These are phyloP conservation scores for Yamadazyma akitaensis DNA, from an alignment of 805 yeast genomes.

Conservation along the genomic window DNA sequence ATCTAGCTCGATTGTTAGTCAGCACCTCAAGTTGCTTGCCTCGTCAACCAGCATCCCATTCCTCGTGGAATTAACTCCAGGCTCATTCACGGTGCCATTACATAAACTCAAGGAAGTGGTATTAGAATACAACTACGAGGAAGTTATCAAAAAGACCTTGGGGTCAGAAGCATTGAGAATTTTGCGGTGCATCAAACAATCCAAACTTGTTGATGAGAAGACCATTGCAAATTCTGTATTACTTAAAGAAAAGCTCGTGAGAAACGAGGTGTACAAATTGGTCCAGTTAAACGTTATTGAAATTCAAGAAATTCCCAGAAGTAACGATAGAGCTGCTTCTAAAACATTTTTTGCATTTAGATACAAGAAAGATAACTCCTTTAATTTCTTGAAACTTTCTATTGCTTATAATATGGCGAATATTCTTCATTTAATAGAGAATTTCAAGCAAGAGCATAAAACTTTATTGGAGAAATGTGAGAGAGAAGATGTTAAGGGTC, in stretches of 20 bases:
- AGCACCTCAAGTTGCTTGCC: slow-evolving; percentile 69
- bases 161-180: slow-evolving; percentile 70
- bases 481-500: slow-evolving; percentile 86
- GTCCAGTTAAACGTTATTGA: slow-evolving; percentile 72
- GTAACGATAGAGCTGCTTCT: slow-evolving; percentile 87
- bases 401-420: slow-evolving; percentile 54
- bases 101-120: slow-evolving; percentile 45
- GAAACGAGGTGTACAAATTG: slow-evolving; percentile 66
- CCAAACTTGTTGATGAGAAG: slow-evolving; percentile 80
- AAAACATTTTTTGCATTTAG: slow-evolving; percentile 83
- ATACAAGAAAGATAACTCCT: slow-evolving; percentile 44
- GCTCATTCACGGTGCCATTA: slow-evolving; percentile 63
- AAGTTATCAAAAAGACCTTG: slow-evolving; percentile 54
- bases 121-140: slow-evolving; percentile 52
- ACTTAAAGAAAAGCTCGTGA: slow-evolving; percentile 71
- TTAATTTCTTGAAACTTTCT: slow-evolving; percentile 34
- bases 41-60: slow-evolving; percentile 53
- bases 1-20: slow-evolving; percentile 39
- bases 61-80: slow-evolving; percentile 51
- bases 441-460: slow-evolving; percentile 55
- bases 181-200: slow-evolving; percentile 68
- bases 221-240: slow-evolving; percentile 70
- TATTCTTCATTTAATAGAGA: slow-evolving; percentile 47
- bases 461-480: slow-evolving; percentile 75
- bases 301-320: slow-evolving; percentile 89